Evolutionary conservation across 2,329 filamentous ascomycete species (phyloP).

Genomic region (Fusarium tanahbumbuense): DNA sequence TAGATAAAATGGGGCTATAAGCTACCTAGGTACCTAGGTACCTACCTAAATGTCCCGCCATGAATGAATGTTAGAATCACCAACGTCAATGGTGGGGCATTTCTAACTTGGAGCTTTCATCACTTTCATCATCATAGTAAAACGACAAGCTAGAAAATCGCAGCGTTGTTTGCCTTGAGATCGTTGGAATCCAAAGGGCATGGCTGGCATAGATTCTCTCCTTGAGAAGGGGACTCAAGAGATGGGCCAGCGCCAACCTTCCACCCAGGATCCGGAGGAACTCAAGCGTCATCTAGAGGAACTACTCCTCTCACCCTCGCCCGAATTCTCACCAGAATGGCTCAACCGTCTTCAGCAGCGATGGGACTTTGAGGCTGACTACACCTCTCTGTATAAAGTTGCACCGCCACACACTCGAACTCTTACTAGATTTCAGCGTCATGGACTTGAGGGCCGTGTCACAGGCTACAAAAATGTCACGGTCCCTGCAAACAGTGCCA

Average conservation of each 20-base stretch:
- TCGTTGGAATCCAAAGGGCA: constrained; percentile 27
- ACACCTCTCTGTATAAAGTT: constrained; percentile 85
- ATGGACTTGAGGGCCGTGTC: constrained; percentile 91
- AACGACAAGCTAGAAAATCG: constrained; percentile 1
- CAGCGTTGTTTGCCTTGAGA: constrained; percentile 9
- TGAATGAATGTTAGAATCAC: constrained; percentile 30
- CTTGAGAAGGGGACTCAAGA: constrained; percentile 41
- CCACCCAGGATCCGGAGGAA: constrained; percentile 63
- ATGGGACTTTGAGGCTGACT: constrained; percentile 86
- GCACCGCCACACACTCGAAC: constrained; percentile 93
- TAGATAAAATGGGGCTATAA: constrained; percentile 20
- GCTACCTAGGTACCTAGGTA: constrained; percentile 1
- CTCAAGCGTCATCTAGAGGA: constrained; percentile 78
- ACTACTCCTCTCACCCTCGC: constrained; percentile 82
- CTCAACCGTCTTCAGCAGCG: constrained; percentile 87
- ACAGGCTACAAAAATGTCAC: constrained; percentile 96
- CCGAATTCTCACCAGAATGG: constrained; percentile 85
- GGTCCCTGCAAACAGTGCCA: constrained; percentile 87
- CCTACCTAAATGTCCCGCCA: constrained; percentile 17
- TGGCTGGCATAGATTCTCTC: constrained; percentile 53
- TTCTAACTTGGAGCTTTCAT: constrained; percentile 35
- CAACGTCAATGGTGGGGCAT: constrained; percentile 45
- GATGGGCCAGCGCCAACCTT: constrained; percentile 29
- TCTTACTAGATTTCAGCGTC: constrained; percentile 90
- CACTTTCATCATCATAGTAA: constrained; percentile 16